Evolutionary conservation across 2,329 filamentous ascomycete genomes (phyloP).

Genomic region (Hortaea werneckii): DNA sequence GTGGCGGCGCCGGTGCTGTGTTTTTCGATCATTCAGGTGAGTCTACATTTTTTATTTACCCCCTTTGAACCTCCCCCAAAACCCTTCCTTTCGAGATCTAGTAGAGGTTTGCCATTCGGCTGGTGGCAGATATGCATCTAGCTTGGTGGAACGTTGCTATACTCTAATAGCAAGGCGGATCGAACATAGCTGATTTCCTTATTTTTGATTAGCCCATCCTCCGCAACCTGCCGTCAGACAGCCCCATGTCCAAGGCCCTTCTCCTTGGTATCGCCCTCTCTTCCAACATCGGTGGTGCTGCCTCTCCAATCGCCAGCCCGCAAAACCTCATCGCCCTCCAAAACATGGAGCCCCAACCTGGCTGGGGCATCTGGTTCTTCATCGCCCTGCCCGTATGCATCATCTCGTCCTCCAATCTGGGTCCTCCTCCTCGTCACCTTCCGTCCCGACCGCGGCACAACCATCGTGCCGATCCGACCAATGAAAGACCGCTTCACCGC

Average conservation of each 20-base stretch:
- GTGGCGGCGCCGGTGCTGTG: slow-evolving; percentile 94
- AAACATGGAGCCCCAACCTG: slow-evolving; percentile 85
- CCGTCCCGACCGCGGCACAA: slow-evolving; percentile 71
- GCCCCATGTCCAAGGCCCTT: slow-evolving; percentile 86
- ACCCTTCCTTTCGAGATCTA: too few relatives aligned
- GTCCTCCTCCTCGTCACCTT: slow-evolving; percentile 74
- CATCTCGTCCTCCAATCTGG: slow-evolving; percentile 80
- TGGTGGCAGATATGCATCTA: too few relatives aligned
- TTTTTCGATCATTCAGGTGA: slow-evolving; percentile 90
- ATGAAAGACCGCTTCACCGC: slow-evolving; percentile 82
- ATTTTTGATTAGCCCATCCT: slow-evolving; percentile 60
- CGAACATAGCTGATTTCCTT: too few relatives aligned
- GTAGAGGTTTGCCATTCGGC: too few relatives aligned
- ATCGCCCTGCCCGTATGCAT: slow-evolving; percentile 87
- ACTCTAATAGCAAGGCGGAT: too few relatives aligned
- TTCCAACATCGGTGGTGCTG: slow-evolving; percentile 91
- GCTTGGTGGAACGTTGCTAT: too few relatives aligned
- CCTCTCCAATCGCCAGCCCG: slow-evolving; percentile 91
- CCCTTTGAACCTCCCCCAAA: too few relatives aligned
- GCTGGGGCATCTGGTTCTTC: slow-evolving; percentile 97
- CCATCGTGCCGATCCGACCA: slow-evolving; percentile 81
- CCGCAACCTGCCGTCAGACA: slow-evolving; percentile 81
- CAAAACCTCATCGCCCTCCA: slow-evolving; percentile 95
- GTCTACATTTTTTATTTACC: slow-evolving; percentile 9
- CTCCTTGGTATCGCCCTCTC: slow-evolving; percentile 91